Percentiles rank a stretch among this genome's conserved stretches.
Conservation (phyloP, 83 land plant species). For the Larix sibirica region DNA sequence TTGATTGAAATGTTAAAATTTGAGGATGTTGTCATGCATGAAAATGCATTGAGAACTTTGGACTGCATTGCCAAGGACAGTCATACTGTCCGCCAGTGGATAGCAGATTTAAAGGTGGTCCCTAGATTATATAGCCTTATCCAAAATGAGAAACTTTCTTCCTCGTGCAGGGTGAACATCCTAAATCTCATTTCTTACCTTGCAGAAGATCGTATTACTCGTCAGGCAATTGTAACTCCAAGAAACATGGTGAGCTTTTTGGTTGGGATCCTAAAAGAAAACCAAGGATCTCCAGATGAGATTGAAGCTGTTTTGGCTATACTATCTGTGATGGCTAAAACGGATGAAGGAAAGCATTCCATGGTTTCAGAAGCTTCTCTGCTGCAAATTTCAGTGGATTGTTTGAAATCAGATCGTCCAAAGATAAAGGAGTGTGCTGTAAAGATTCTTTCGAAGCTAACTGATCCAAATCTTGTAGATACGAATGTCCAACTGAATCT, state of each 20-base stretch:
- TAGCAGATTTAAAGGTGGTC: constrained; percentile 13
- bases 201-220: constrained; percentile 21
- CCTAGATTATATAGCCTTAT: constrained; percentile 15
- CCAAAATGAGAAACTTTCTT: constrained; percentile 3
- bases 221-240: constrained; percentile 23
- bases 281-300: constrained; percentile 13
- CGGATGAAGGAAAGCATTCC: constrained; percentile 12
- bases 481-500: constrained; percentile 1
- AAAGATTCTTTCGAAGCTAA: constrained; percentile 20
- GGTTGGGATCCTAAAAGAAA: constrained; percentile 14
- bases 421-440: constrained; percentile 27
- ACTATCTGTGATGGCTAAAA: constrained; percentile 24
- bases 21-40: constrained; percentile 16
- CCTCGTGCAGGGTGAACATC: constrained; percentile 17
- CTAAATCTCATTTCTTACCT: constrained; percentile 23
- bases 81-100: constrained; percentile 23
- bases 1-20: constrained; percentile 24
- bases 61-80: constrained; percentile 26
- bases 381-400: constrained; percentile 13
- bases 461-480: constrained; percentile 12
- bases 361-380: constrained; percentile 19
- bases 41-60: constrained; percentile 22
- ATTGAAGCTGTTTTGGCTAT: constrained; percentile 21
- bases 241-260: neutral
- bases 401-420: constrained; percentile 18